Percentiles rank a stretch among this genome's conserved stretches.
Conservation (phyloP, 2,329 filamentous ascomycete genomes). For the Tolypocladium tundrense region DNA sequence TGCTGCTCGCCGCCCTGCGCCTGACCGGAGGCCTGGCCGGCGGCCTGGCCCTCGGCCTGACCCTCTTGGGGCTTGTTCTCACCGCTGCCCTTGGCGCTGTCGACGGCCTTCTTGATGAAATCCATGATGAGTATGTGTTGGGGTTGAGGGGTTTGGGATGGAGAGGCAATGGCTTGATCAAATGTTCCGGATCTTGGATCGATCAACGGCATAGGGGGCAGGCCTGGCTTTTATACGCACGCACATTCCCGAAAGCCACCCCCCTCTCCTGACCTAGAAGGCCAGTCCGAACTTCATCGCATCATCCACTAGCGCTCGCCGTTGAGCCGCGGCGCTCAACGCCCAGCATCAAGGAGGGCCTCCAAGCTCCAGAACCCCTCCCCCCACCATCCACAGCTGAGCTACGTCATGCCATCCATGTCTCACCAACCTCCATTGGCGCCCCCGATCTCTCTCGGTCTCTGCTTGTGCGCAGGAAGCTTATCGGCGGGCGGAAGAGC, state of each 20-base stretch:
- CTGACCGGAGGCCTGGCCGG: background rate
- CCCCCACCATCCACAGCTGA: background rate
- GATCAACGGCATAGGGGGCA: background rate
- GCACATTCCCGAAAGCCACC: background rate
- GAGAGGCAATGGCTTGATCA: background rate
- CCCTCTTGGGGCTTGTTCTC: slow-evolving; percentile 6
- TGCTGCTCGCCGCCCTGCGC: slow-evolving; percentile 9
- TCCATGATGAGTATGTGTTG: slow-evolving; percentile 20
- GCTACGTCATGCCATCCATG: slow-evolving; percentile 2
- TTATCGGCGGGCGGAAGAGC: background rate
- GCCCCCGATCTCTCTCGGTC: background rate
- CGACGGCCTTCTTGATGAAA: slow-evolving; percentile 26
- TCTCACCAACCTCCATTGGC: background rate
- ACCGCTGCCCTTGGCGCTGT: slow-evolving; percentile 7
- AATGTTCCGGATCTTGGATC: background rate
- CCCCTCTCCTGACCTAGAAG: background rate
- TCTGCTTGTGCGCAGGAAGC: background rate
- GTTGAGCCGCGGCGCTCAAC: background rate
- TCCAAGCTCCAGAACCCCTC: background rate
- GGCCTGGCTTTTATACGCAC: background rate
- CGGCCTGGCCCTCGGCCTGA: background rate
- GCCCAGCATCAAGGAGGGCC: background rate
- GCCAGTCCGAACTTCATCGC: background rate
- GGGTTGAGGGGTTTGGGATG: background rate
- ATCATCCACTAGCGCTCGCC: background rate